Percentiles rank a stretch among this genome's conserved stretches.
phyloP scores from a whole-genome alignment of 176 grass and related monocot genomes.

The Panicum miliaceum region DNA sequence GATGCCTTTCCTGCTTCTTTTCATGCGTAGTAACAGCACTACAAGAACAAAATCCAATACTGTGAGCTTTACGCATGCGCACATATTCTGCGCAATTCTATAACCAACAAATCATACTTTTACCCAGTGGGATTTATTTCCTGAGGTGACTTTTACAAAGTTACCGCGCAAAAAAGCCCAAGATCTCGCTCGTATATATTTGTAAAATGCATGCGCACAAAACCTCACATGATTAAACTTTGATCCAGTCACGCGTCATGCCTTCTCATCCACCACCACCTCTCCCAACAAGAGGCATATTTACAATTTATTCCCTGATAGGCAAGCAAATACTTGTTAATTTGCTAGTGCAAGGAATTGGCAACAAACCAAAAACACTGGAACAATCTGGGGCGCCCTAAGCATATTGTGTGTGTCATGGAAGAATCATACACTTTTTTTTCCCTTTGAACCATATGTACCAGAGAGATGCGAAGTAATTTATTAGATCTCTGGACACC shows the following conservation, averaged over 20 bases:
- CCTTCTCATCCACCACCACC: slow-evolving; percentile 37
- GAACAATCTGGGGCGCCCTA: slow-evolving; percentile 11
- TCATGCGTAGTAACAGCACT: background rate
- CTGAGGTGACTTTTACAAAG: background rate
- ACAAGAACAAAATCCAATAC: background rate
- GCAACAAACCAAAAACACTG: slow-evolving; percentile 5
- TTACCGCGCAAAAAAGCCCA: background rate
- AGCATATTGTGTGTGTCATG: slow-evolving; percentile 7
- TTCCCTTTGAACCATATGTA: background rate
- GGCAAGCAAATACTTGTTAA: slow-evolving; percentile 27
- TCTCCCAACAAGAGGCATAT: background rate
- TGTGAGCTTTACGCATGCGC: background rate
- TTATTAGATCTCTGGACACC: background rate
- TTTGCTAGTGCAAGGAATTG: slow-evolving; percentile 18
- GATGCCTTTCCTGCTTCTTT: background rate
- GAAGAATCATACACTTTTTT: background rate
- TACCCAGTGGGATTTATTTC: slow-evolving; percentile 25
- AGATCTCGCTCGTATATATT: background rate
- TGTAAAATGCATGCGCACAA: background rate
- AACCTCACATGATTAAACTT: background rate
- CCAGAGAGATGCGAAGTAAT: background rate
- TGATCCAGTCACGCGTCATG: slow-evolving; percentile 7
- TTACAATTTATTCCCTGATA: slow-evolving; percentile 31
- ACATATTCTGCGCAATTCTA: background rate
- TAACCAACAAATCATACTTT: background rate